A percentile compares a stretch with the other conserved stretches of the same genome.
Conservation (phyloP, 2,329 filamentous ascomycete species). For the Fusarium continuum region DNA sequence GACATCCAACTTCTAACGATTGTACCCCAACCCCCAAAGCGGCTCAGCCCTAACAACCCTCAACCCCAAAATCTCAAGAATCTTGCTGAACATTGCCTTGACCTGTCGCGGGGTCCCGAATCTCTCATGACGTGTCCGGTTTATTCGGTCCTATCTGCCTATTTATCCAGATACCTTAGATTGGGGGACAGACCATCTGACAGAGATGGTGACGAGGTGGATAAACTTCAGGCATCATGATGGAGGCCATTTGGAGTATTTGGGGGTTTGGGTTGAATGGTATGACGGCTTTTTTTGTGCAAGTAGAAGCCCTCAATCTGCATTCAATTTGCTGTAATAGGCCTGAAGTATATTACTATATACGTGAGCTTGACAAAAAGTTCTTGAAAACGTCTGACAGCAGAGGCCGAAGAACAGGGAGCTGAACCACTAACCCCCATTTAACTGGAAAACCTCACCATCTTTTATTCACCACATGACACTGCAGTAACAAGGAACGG, state of each 20-base stretch:
- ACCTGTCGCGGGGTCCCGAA: background rate
- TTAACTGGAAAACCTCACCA: background rate
- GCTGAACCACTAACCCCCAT: background rate
- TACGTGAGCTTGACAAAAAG: background rate
- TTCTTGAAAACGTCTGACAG: background rate
- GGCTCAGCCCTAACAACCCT: slow-evolving; percentile 15
- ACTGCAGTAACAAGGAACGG: slow-evolving; percentile 26
- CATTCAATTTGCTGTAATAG: background rate
- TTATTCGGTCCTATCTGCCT: background rate
- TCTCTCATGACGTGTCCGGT: background rate
- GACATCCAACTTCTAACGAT: slow-evolving; percentile 5
- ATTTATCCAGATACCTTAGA: background rate
- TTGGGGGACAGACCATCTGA: background rate
- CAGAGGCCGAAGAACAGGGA: background rate
- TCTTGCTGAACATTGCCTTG: background rate
- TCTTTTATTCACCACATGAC: background rate
- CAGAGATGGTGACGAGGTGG: background rate
- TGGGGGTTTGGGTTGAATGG: slow-evolving; percentile 7
- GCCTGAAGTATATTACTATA: background rate
- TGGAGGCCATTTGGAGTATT: background rate
- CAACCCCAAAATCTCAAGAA: slow-evolving; percentile 27
- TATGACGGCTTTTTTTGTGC: background rate
- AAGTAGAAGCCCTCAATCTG: background rate
- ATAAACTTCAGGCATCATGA: background rate
- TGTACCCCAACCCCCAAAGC: slow-evolving; percentile 40